Base-by-base conservation (phyloP, 2,329 filamentous ascomycete genomes). In the Fusarium acutatum region DNA sequence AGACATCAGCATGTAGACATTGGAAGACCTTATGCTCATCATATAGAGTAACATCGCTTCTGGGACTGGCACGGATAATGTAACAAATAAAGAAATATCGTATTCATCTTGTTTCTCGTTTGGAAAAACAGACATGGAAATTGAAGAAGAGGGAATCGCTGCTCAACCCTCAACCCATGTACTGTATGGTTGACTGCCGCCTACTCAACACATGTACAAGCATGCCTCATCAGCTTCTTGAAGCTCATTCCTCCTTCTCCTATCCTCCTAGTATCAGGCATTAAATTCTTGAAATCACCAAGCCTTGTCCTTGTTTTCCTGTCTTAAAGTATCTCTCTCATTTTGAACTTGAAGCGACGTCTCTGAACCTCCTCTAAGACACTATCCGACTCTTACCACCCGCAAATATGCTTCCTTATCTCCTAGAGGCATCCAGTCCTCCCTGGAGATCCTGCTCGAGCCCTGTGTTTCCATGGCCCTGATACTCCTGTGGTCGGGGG, bases 391-490 rank as follows among this genome's bases (percentile, higher is more conserved):
- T 30, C 44, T 35, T 43, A 8, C 56, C 37, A 32, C 35, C 12
- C 26, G 34, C 20, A 8, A 41, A 34, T 56, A 63, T 74, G 78
- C 62, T 75, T 79, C 67, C 74, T 76, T 35, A 82, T 75, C 80
- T 81, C 69, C 80, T 76, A 18, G 75, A 72, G 14, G 78, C 79
- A 58, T 82, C 81, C 49, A 82, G 75, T 8, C 81, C 88, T 34
- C 86, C 87, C 35, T 88, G 88, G 44, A 91, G 83, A 68, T 91
- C 89, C 34, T 87, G 88, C 81, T 91, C 89, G 26, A 91, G 83
- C 9, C 72, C 72, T 15, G 86, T 86, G 46, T 84, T 84, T 49
- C 83, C 81, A 40, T 86, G 84, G 52, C 82, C 80, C 35, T 83
- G 80, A 74, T 89, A 90, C 79, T 90, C 89, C 77, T 91, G 88